Base-by-base conservation (phyloP, 2,329 filamentous ascomycete species). In the Penicillium sp. region DNA sequence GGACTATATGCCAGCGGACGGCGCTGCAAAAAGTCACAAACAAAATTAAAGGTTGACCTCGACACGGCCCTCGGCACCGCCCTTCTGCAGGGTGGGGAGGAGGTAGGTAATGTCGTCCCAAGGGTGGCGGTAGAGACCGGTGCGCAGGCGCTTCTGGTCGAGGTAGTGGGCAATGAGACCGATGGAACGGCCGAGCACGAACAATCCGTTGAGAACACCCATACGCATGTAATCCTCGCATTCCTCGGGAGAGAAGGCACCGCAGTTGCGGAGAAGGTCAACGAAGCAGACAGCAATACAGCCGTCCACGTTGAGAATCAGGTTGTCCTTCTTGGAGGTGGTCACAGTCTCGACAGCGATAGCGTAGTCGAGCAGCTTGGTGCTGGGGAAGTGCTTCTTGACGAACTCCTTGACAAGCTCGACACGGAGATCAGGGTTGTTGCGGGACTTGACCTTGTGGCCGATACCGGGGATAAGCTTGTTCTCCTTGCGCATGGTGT, bases 391-490 rank as follows among this genome's bases (percentile, higher is more conserved):
- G 81, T 94, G 91, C 83, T 92, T 90, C 79, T 92, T 84, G 73
- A 96, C 94, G 77, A 94, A 99, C 80, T 99, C 93, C 85, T 97
- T 99, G 73, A 99, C 94, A 56, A 99, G 89, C 82, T 97, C 93
- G 67, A 99, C 94, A 84, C 94, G 94, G 67, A 99, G 88, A 86
- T 99, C 94, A 61, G 94, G 94, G 87, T 99, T 99, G 85, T 97
- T 97, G 71, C 94, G 89, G 65, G 94, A 99, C 86, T 99, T 99
- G 84, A 99, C 90, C 79, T 92, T 91, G 85, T 99, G 94, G 68
- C 94, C 94, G 69, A 99, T 99, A 83, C 94, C 94, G 61, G 94
- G 94, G 68, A 99, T 97, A 68, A 99, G 91, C 85, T 97, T 99
- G 88, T 99, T 99, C 80, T 94, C 91, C 84, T 97, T 99, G 78